Base-by-base conservation (phyloP, 2,329 filamentous ascomycete genomes). In the Chrysoporthe deuterocubensis region DNA sequence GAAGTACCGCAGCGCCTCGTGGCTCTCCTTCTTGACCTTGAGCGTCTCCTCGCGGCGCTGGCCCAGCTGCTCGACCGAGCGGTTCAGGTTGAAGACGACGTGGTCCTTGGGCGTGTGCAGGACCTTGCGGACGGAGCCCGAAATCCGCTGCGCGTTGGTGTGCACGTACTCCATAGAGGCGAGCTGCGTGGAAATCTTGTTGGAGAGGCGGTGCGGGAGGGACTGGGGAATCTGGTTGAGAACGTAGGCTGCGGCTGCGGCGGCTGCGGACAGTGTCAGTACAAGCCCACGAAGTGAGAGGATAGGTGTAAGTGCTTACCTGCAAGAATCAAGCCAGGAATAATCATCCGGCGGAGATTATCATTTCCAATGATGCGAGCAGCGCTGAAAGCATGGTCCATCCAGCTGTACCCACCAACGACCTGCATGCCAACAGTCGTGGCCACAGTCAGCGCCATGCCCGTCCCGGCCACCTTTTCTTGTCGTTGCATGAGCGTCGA, bases 381-480 rank as follows among this genome's bases (percentile, higher is more conserved):
- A 8, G 91, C 92, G 70, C 91, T 92, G 64, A 97, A 79, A 1
- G 92, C 91, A 71, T 95, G 92, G 76, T 98, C 95, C 73, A 97
- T 82, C 94, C 95, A 98, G 62, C 92, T 90, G 73, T 92, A 89
- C 70, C 94, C 92, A 69, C 94, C 93, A 50, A 99, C 82, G 75
- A 96, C 85, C 60, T 93, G 87, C 61, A 91, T 88, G 67, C 95
- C 93, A 4, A 98, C 84, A 1, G 97, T 93, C 67, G 93, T 94
- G 11, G 92, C 92, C 46, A 97, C 87, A 1, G 96, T 99, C 75
- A 99, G 85, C 6, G 95, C 96, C 91, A 99, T 94, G 71, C 96
- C 92, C 3, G 94, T 96, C 50, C 95, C 93, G 6, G 95, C 94
- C 66, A 96, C 85, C 84, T 98, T 99, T 80, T 99, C 96, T 77